Evolutionary conservation across 108 stramenopile genomes (phyloP).

Genomic region (Skeletonema menzelii): DNA sequence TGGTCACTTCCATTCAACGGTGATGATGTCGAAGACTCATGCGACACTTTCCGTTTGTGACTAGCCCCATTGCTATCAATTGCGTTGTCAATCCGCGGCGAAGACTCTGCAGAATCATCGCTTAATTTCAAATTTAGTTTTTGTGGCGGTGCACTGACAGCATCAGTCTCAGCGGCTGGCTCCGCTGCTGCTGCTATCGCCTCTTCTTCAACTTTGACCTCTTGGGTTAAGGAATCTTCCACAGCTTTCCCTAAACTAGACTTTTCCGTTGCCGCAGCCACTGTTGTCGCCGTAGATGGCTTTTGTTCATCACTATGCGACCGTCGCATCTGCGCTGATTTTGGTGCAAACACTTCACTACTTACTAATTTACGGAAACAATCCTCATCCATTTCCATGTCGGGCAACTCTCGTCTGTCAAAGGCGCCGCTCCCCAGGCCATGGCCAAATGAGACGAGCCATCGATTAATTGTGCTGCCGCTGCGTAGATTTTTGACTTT

Average conservation of each 20-base stretch:
- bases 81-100: neutral
- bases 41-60: neutral
- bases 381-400: slow-evolving; percentile 1
- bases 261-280: neutral
- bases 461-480: neutral
- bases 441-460: neutral
- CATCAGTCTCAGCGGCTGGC: neutral
- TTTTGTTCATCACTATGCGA: neutral
- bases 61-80: neutral
- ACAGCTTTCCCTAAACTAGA: neutral
- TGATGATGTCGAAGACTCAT: neutral
- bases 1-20: neutral
- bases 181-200: neutral
- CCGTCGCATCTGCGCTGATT: neutral
- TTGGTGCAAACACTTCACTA: neutral
- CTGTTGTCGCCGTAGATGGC: neutral
- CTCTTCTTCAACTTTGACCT: neutral
- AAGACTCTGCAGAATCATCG: neutral
- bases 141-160: neutral
- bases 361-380: slow-evolving; percentile 6
- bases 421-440: slow-evolving; percentile 5
- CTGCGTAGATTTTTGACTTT: slow-evolving; percentile 1
- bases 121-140: neutral
- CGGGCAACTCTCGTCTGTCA: neutral
- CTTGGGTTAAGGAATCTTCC: slow-evolving; percentile 1